These are phyloP conservation scores for Syzygium aqueum DNA, from an alignment of 345 rosid species.

Conservation along the genomic window DNA sequence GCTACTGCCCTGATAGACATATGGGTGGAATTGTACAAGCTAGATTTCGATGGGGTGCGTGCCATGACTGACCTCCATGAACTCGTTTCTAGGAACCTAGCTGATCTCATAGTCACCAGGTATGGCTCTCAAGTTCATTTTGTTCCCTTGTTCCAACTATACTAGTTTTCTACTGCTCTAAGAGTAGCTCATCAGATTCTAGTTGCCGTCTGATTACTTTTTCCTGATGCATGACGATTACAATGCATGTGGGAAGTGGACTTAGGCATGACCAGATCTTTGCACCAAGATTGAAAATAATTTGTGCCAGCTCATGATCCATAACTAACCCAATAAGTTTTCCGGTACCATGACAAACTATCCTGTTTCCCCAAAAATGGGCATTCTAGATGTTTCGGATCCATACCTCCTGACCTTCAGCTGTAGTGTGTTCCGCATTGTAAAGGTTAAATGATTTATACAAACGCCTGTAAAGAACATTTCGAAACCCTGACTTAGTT, in stretches of 20 bases:
- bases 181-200: neutral
- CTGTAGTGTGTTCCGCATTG: neutral
- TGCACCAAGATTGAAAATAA: neutral
- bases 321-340: no score
- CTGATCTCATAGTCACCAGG: conserved; percentile 10
- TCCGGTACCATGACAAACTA: accelerated
- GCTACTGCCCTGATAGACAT: conserved; percentile 39
- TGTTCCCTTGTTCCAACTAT: neutral
- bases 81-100: conserved; percentile 31
- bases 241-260: neutral
- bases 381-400: neutral
- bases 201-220: neutral
- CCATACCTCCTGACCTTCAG: neutral
- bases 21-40: conserved; percentile 34
- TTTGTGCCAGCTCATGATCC: neutral
- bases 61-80: conserved; percentile 24
- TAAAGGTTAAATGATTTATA: neutral
- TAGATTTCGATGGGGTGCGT: conserved; percentile 10
- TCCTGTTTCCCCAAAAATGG: neutral
- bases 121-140: conserved; percentile 12
- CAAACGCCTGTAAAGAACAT: neutral
- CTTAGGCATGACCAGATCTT: neutral
- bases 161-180: neutral
- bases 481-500: neutral
- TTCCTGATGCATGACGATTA: neutral